phyloP scores from a whole-genome alignment of 768 basidiomycete genomes.

The Podaxis sp. region DNA sequence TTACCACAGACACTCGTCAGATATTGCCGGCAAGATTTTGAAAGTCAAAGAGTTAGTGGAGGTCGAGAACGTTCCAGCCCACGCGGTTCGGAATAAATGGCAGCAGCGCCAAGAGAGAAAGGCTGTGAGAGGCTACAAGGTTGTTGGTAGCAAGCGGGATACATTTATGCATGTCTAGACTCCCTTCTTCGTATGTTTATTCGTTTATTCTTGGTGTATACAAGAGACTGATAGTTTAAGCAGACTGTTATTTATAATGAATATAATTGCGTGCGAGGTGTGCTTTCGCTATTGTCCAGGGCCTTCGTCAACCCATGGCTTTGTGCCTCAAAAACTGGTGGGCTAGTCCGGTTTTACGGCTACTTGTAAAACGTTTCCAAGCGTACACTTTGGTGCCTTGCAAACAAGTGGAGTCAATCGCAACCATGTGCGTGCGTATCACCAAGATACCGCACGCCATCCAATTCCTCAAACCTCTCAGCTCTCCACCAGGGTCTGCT shows the following conservation, averaged over 20 bases:
- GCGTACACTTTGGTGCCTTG: too few species aligned
- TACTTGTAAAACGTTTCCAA: too few species aligned
- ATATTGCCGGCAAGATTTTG: conserved; percentile 84
- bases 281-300: neutral
- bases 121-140: conserved; percentile 66
- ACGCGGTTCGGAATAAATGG: conserved; percentile 65
- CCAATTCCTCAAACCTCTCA: too few species aligned
- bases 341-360: too few species aligned
- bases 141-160: conserved; percentile 40
- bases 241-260: neutral
- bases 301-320: too few species aligned
- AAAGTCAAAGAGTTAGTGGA: conserved; percentile 86
- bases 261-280: neutral
- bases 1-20: conserved; percentile 71
- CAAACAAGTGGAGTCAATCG: too few species aligned
- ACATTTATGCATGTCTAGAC: conserved; percentile 31
- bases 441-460: too few species aligned
- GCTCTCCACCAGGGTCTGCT: too few species aligned
- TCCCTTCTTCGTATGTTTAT: neutral
- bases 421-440: too few species aligned
- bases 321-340: too few species aligned
- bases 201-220: neutral
- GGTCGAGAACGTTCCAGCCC: conserved; percentile 79
- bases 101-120: conserved; percentile 68
- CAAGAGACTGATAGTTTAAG: neutral